Base-by-base conservation (phyloP, 2,329 filamentous ascomycete genomes). In the Colletotrichum somersetense region DNA sequence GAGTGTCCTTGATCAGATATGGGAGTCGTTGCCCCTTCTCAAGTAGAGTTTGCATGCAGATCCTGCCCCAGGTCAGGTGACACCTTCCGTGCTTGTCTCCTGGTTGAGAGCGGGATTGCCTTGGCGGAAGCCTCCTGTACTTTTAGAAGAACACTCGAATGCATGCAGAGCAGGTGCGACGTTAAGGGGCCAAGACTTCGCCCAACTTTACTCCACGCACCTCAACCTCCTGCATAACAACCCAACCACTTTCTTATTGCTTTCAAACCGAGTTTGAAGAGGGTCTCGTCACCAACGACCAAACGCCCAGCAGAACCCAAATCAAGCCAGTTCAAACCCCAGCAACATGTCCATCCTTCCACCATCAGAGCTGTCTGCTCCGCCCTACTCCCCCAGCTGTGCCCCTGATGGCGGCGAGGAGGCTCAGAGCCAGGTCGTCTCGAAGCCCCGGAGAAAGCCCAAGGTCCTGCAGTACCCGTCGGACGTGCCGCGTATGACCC, bases 381-480 rank as follows among this genome's bases (percentile, higher is more conserved):
- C 26, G n/a, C 11, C 46, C n/a, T n/a, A n/a, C n/a, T 63, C 7
- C 12, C n/a, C 14, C 23, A n/a, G 56, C 14, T 14, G 53, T 40
- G 16, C n/a, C 16, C 52, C 23, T 1, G n/a, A 53, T 14, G 35
- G 40, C 14, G 46, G n/a, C 38, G 33, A 10, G 20, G 26, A 42
- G 26, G 2, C 8, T 23, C 30, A 18, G 56, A 71, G 48, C n/a
- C 61, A 63, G 16, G 1, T 16, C 35, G 14, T 12, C 10, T 5
- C 46, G 16, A 53, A 8, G 11, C 16, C 46, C 23, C 10, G 12
- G 16, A 16, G 18, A 59, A 73, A 57, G 46, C 20, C 26, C 18
- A 64, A 44, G 14, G n/a, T n/a, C 7, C 30, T 68, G 10, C 30
- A 66, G 23, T 74, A 74, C 38, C 73, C 73, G 8, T 10, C 38